Base-by-base conservation (phyloP, 2,329 filamentous ascomycete species). In the Aspergillus ochraceoroseus region DNA sequence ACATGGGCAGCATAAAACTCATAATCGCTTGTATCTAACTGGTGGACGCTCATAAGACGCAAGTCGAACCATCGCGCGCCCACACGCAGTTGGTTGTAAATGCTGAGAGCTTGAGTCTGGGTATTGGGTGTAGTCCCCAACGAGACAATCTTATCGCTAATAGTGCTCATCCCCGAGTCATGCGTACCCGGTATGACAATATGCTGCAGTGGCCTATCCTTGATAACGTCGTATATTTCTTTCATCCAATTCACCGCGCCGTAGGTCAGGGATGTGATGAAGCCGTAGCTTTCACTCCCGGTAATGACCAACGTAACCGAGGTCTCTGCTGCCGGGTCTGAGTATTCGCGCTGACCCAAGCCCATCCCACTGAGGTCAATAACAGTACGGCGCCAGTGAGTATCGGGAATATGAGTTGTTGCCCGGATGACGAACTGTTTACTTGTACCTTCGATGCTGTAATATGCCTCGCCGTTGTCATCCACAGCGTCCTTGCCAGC, bases 81-180 rank as follows among this genome's bases (percentile, higher is more conserved):
- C 3, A 27, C 41, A 11, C 41, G 41, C 2, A 43, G 41, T 15
- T 43, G 41, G 13, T 43, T 27, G 19, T 43, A 43, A n/a, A 43
- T 39, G 15, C 29, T 43, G 8, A 43, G 31, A 2, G 17, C 41
- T 8, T 43, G 41, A 7, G 41, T 43, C 18, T 43, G 41, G 5
- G 41, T 43, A 20, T 43, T 43, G 13, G 31, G 35, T 6, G 27
- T 19, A 22, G 25, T 43, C 12, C 41, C 41, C 6, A 38, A 33
- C 8, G 41, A 43, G 7, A 35, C 26, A n/a, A 43, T 43, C 25
- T 35, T 6, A 3, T 28, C 22, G 20, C 41, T 43, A 14, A 43
- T 43, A n/a, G 41, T 43, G 41, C 41, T 43, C 41, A 43, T 43
- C 11, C 41, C 41, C 2, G 41, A 33, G 17, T 43, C 41, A 26